Evolutionary conservation across 805 yeast genomes (phyloP).

Genomic region (Barnettozyma siamensis): DNA sequence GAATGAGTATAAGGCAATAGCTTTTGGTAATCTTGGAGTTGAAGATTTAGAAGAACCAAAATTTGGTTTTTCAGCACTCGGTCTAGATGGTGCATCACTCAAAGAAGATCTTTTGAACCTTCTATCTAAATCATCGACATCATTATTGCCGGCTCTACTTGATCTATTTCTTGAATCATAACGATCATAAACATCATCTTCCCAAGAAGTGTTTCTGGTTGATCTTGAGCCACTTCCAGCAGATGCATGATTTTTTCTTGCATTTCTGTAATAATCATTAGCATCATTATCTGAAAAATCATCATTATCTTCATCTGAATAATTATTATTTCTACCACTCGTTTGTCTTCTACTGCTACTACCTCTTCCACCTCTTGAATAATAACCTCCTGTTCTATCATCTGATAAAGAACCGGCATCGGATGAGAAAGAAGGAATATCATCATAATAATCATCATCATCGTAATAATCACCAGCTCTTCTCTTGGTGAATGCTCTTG

Average conservation of each 20-base stretch:
- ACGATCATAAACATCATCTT: conserved; percentile 78
- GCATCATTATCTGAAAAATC: conserved; percentile 35
- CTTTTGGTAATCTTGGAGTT: conserved; percentile 52
- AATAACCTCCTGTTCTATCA: conserved; percentile 22
- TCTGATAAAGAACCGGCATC: conserved; percentile 26
- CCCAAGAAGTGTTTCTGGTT: conserved; percentile 56
- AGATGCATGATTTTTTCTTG: conserved; percentile 7
- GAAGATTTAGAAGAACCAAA: conserved; percentile 24
- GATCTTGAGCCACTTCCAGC: conserved; percentile 13
- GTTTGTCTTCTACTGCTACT: conserved; percentile 11
- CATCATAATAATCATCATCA: conserved; percentile 66
- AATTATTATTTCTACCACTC: conserved; percentile 12
- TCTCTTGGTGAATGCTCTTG: conserved; percentile 70
- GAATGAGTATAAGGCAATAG: conserved; percentile 83
- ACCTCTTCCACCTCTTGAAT: conserved; percentile 14
- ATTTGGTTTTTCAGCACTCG: conserved; percentile 37
- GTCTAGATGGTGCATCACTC: conserved; percentile 35
- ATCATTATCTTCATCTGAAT: conserved; percentile 26
- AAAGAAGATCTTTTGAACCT: conserved; percentile 35
- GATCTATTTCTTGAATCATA: conserved; percentile 24
- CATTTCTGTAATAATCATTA: conserved; percentile 31
- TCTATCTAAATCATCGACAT: conserved; percentile 35
- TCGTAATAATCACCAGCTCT: conserved; percentile 39
- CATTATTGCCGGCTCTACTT: conserved; percentile 7
- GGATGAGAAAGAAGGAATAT: conserved; percentile 36